Conservation (phyloP, 345 rosid genomes). For the Brassica napus region DNA sequence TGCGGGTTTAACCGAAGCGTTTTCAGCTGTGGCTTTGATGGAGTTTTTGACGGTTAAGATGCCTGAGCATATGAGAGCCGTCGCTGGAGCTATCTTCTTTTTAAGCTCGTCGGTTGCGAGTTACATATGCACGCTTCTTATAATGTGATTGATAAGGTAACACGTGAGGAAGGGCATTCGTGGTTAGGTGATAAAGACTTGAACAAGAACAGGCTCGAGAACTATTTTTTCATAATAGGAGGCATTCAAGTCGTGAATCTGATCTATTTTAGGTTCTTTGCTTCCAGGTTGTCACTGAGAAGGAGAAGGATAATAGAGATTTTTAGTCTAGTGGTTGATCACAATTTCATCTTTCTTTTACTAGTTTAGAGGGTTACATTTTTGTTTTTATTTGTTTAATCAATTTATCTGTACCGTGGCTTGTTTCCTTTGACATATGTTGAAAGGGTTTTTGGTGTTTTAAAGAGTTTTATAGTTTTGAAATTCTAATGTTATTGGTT, state of each 20-base stretch:
- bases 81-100: constrained; percentile 70
- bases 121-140: constrained; percentile 50
- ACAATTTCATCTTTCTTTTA: neutral
- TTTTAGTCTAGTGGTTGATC: neutral
- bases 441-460: constrained; percentile 3
- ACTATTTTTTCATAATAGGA: constrained; percentile 53
- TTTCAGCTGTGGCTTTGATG: constrained; percentile 67
- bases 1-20: constrained; percentile 70
- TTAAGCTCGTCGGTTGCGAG: constrained; percentile 60
- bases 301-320: constrained; percentile 9
- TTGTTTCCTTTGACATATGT: neutral
- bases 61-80: constrained; percentile 77
- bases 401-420: neutral
- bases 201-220: constrained; percentile 53
- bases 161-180: constrained; percentile 27
- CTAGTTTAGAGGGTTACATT: neutral
- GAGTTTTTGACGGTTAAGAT: constrained; percentile 64
- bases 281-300: constrained; percentile 40
- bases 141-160: constrained; percentile 42
- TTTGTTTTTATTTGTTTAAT: neutral
- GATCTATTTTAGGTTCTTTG: constrained; percentile 55
- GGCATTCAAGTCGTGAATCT: constrained; percentile 47
- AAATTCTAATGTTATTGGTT: neutral
- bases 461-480: neutral
- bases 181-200: constrained; percentile 73